A percentile compares a stretch with the other conserved stretches of the same genome.
These are phyloP conservation scores for Monosporascus sp. DNA, from an alignment of 2,329 filamentous ascomycete genomes.

Conservation along the genomic window DNA sequence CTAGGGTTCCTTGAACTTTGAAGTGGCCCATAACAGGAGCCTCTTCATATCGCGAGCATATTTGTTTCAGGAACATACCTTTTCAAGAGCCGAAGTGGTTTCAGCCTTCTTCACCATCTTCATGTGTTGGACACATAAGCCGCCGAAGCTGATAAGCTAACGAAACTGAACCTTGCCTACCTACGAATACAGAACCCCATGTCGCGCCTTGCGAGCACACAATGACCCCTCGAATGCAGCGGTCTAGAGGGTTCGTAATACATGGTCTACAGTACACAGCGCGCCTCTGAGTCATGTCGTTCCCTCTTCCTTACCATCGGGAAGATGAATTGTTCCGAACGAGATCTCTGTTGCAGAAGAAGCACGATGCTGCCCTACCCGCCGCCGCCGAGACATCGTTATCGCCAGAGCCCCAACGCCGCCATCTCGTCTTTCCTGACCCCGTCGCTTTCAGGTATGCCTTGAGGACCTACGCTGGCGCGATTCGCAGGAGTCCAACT, in stretches of 20 bases:
- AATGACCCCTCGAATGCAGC: conserved; percentile 17
- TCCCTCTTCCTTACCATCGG: conserved; percentile 25
- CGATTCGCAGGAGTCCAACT: background rate
- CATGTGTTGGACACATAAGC: too few relatives aligned
- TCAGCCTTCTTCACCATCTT: too few relatives aligned
- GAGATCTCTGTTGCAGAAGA: conserved; percentile 25
- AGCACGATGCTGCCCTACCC: conserved; percentile 19
- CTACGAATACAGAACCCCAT: conserved; percentile 7
- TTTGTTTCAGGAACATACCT: too few relatives aligned
- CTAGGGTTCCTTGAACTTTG: too few relatives aligned
- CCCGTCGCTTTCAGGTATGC: conserved; percentile 51
- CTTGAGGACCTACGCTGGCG: background rate
- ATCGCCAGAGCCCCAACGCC: conserved; percentile 28
- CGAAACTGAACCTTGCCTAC: too few relatives aligned
- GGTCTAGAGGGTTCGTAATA: conserved; percentile 14
- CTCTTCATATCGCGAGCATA: too few relatives aligned
- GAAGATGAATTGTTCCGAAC: conserved; percentile 34
- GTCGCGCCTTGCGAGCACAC: conserved; percentile 4
- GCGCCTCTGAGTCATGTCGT: conserved; percentile 24
- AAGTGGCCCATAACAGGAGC: too few relatives aligned
- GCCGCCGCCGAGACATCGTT: conserved; percentile 14
- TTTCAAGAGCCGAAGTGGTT: too few relatives aligned
- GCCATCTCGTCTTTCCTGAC: conserved; percentile 52
- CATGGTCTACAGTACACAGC: conserved; percentile 8
- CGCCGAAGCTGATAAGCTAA: too few relatives aligned